Base-by-base conservation (phyloP, 1,284 basidiomycete genomes). In the Sporisorium iseilematis-ciliati region DNA sequence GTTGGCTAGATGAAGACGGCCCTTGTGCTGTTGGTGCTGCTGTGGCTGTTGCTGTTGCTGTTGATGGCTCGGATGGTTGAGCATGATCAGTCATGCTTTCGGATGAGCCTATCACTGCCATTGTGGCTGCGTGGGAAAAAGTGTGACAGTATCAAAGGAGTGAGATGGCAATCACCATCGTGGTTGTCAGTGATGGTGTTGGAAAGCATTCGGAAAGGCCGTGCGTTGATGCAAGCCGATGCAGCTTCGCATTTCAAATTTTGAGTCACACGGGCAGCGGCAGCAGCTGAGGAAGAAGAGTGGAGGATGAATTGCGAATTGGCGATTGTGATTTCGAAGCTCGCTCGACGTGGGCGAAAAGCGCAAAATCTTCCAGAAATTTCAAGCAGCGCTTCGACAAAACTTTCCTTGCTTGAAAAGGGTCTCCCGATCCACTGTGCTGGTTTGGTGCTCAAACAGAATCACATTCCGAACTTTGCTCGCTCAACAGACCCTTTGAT, bases 311-410 rank as follows among this genome's bases (percentile, higher is more conserved):
- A 26, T 46, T 51, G 45, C 16, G n/a, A 31, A 45, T 38, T 42
- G 23, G 29, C n/a, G 31, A 23, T 16, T 43, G 43, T 20, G 6
- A 25, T 25, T 12, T 23, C 43, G 14, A 46, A 26, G 43, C 43
- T 29, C 29, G 23, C 43, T 43, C 20, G 41, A 33, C 40, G 52
- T 43, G 52, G 52, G 52, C 35, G 35, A 38, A 33, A 38, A 33
- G 33, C 33, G 33, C 33, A 33, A 33, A 33, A 33, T 67, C 58
- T 67, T 67, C 65, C 58, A 67, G 65, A 67, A 67, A 57, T 53
- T 67, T 62, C 59, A 59, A 59, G 48, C 48, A 56, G 41, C 41
- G 43, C 48, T 46, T 16, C 16, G 35, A 38, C 31, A 31, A 51
- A 38, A 45, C 57, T 33, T 49, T 50, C 38, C 45, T 14, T 31